phyloP scores from a whole-genome alignment of 495 filamentous ascomycete species.

The Aspergillus affinis region DNA sequence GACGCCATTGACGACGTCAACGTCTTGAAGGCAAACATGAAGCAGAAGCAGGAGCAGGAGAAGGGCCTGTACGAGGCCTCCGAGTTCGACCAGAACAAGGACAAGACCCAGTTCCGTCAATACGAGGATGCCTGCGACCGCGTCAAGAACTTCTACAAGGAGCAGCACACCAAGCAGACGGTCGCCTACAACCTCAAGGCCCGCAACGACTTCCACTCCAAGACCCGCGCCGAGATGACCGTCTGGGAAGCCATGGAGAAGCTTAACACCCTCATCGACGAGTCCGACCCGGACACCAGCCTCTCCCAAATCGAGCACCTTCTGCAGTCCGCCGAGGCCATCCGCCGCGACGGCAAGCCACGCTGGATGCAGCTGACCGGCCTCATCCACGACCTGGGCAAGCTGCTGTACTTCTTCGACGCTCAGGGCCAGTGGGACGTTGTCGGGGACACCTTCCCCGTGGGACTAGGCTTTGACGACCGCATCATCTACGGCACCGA shows the following conservation, averaged over 20 bases:
- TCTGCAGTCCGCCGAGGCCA: slow-evolving; percentile 82
- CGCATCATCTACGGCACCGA: slow-evolving; percentile 73
- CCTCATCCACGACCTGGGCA: slow-evolving; percentile 88
- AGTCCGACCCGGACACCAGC: slow-evolving; percentile 82
- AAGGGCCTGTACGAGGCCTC: slow-evolving; percentile 60
- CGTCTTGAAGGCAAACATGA: slow-evolving; percentile 62
- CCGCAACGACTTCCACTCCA: slow-evolving; percentile 66
- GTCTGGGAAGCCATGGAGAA: slow-evolving; percentile 91
- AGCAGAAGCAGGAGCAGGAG: slow-evolving; percentile 35
- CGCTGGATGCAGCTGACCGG: slow-evolving; percentile 90
- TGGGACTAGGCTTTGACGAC: slow-evolving; percentile 79
- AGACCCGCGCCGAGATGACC: slow-evolving; percentile 70
- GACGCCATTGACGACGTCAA: slow-evolving; percentile 83
- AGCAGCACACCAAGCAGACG: slow-evolving; percentile 83
- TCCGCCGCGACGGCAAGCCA: slow-evolving; percentile 83
- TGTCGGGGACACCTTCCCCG: slow-evolving; percentile 87
- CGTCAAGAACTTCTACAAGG: slow-evolving; percentile 79
- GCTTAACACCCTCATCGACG: slow-evolving; percentile 84
- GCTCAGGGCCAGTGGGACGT: slow-evolving; percentile 89
- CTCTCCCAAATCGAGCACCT: slow-evolving; percentile 87
- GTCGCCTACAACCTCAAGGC: slow-evolving; percentile 80
- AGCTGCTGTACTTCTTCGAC: slow-evolving; percentile 81
- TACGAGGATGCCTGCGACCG: slow-evolving; percentile 76
- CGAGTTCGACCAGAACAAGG: slow-evolving; percentile 71
- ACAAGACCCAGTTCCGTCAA: slow-evolving; percentile 78